phyloP scores from a whole-genome alignment of 352 stramenopile genomes.

The Globisporangium echinulatum region DNA sequence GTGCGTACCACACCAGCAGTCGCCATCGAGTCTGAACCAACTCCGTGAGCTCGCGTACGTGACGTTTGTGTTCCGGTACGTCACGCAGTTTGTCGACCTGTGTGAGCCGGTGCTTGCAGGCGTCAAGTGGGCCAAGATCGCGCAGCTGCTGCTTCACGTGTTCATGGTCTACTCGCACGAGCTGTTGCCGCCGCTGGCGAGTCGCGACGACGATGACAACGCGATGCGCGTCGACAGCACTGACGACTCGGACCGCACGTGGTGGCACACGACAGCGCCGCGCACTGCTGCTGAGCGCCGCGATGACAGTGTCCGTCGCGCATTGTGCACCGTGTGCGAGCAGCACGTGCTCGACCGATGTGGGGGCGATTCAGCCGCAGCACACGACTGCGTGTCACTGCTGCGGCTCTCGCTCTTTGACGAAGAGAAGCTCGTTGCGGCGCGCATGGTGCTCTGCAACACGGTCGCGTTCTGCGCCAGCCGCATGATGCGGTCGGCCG shows the following conservation, averaged over 20 bases:
- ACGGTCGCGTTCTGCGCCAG: conserved; percentile 61
- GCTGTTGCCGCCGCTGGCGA: conserved; percentile 25
- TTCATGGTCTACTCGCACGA: conserved; percentile 60
- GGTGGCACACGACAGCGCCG: conserved; percentile 42
- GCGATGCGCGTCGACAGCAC: conserved; percentile 21
- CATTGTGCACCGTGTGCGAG: conserved; percentile 31
- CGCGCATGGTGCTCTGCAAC: conserved; percentile 79
- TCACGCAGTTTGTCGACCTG: conserved; percentile 65
- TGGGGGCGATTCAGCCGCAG: conserved; percentile 11
- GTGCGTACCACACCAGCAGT: conserved; percentile 19
- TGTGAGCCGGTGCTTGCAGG: conserved; percentile 49
- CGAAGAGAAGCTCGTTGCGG: conserved; percentile 76
- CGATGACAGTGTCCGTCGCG: conserved; percentile 30
- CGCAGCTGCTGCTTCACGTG: conserved; percentile 56
- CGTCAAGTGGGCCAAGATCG: conserved; percentile 75
- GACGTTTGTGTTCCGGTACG: conserved; percentile 77
- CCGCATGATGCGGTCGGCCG: conserved; percentile 64
- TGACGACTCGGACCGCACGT: conserved; percentile 31
- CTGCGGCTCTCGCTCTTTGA: conserved; percentile 62
- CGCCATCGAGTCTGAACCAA: conserved; percentile 39
- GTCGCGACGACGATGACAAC: conserved; percentile 1
- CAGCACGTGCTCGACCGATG: conserved; percentile 40
- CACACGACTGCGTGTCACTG: conserved; percentile 21
- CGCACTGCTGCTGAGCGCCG: conserved; percentile 45
- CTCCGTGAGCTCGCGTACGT: conserved; percentile 70